Conservation (phyloP, 1,139 yeast species). For the Pichia sp. region DNA sequence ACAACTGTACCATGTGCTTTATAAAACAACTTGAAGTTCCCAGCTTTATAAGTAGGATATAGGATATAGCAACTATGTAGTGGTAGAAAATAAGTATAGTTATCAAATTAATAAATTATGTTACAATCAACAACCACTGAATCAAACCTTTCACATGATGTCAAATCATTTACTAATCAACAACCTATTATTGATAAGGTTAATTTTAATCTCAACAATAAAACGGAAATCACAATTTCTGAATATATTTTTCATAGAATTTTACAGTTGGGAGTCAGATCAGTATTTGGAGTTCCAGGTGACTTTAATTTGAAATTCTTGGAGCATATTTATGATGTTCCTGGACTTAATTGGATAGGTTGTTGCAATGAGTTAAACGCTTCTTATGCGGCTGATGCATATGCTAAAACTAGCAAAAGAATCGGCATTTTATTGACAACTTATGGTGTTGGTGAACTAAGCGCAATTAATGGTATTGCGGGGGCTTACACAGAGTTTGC, state of each 20-base stretch:
- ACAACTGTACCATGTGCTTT: not conserved
- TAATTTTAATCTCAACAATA: not conserved
- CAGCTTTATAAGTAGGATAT: not conserved
- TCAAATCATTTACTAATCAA: not conserved
- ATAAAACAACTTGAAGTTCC: not conserved
- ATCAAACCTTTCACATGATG: not conserved
- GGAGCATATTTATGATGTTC: slow-evolving; percentile 46
- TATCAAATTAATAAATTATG: not conserved
- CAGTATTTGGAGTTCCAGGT: slow-evolving; percentile 45
- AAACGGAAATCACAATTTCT: slow-evolving; percentile 23
- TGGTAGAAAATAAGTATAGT: too few relatives aligned
- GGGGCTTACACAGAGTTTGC: slow-evolving; percentile 78
- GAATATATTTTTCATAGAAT: slow-evolving; percentile 28
- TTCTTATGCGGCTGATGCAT: slow-evolving; percentile 78
- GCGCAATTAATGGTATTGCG: slow-evolving; percentile 77
- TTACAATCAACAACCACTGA: not conserved
- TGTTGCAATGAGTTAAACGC: slow-evolving; percentile 59
- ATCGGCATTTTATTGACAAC: slow-evolving; percentile 49
- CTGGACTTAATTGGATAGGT: slow-evolving; percentile 47
- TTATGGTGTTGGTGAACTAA: slow-evolving; percentile 82
- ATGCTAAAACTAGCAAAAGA: slow-evolving; percentile 47
- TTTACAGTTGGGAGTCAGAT: slow-evolving; percentile 24
- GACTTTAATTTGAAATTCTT: slow-evolving; percentile 52
- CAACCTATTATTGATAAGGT: not conserved
- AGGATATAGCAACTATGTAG: not conserved